phyloP scores from a whole-genome alignment of 2,329 filamentous ascomycete species.

The Dothideomycetes sp. region DNA sequence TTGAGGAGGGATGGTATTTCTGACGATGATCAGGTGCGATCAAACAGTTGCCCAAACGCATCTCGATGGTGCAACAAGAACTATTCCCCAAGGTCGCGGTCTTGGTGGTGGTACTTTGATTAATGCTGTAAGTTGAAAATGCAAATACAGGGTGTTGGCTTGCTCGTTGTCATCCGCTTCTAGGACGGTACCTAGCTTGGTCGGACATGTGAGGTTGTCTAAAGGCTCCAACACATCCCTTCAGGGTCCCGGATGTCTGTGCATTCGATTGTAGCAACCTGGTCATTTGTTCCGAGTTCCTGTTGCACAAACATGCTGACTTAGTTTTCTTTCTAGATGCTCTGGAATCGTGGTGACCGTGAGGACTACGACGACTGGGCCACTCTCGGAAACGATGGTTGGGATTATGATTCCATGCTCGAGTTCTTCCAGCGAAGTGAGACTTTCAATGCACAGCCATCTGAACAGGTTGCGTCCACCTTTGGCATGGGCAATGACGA shows the following conservation, averaged over 20 bases:
- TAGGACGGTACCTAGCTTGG: too few relatives aligned
- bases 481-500: constrained; percentile 33
- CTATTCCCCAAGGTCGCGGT: constrained; percentile 22
- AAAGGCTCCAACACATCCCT: too few relatives aligned
- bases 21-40: constrained; percentile 11
- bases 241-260: too few relatives aligned
- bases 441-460: constrained; percentile 25
- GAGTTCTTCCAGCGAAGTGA: constrained; percentile 27
- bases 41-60: constrained; percentile 20
- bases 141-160: too few relatives aligned
- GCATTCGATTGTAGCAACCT: too few relatives aligned
- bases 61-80: constrained; percentile 20
- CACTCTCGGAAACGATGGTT: constrained; percentile 48
- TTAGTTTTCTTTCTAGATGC: too few relatives aligned
- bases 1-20: not conserved
- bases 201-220: too few relatives aligned
- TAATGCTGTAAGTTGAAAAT: too few relatives aligned
- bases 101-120: constrained; percentile 28
- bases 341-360: constrained; percentile 32
- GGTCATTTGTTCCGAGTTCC: too few relatives aligned
- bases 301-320: too few relatives aligned
- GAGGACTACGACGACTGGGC: constrained; percentile 50
- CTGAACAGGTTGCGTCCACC: constrained; percentile 25
- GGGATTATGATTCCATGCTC: constrained; percentile 45
- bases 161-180: too few relatives aligned